Conservation (phyloP, 345 rosid genomes). For the Toxicodendron radicans region DNA sequence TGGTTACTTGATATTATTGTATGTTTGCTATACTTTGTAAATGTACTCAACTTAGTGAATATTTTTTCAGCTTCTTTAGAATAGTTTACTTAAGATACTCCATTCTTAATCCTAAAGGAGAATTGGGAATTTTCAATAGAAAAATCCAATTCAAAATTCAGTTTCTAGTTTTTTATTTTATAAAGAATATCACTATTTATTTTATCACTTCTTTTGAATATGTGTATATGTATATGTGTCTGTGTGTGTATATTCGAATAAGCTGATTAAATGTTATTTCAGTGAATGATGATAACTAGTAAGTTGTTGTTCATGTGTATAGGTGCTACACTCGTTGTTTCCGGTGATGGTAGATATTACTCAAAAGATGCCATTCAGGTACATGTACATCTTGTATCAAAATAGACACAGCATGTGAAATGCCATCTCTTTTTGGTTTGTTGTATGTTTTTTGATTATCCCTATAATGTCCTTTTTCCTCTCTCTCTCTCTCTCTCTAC, state of each 20-base stretch:
- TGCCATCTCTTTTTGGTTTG: not conserved
- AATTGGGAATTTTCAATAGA: not conserved
- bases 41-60: not conserved
- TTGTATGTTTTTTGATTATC: not conserved
- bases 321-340: constrained; percentile 98
- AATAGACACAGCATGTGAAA: not conserved
- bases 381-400: constrained; percentile 4
- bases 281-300: not conserved
- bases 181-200: not conserved
- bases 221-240: no score
- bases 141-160: not conserved
- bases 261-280: not conserved
- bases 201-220: constrained; percentile 12
- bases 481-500: not conserved
- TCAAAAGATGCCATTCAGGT: constrained; percentile 98
- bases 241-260: not conserved
- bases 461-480: no score
- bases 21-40: not conserved
- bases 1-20: not conserved
- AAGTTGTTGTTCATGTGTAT: constrained; percentile 16
- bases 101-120: not conserved
- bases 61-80: not conserved
- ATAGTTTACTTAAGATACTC: not conserved
- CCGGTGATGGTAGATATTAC: constrained; percentile 98
- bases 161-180: not conserved